Conservation (phyloP, 352 stramenopile genomes). For the Phytophthora pseudosyringae region DNA sequence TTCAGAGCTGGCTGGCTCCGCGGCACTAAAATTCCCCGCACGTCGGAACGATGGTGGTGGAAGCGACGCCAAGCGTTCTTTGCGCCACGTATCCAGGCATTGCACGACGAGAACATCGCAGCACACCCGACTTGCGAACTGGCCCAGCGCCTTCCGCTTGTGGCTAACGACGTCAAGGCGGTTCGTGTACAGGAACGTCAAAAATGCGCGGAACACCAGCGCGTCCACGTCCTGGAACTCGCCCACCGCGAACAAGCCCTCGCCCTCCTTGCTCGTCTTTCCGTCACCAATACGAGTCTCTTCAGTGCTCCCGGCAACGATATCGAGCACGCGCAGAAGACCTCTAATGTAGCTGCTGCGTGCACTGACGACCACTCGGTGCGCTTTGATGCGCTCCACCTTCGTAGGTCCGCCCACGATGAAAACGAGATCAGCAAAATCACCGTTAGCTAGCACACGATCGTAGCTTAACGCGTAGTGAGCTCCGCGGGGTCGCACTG, state of each 20-base stretch:
- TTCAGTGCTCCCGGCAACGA: background rate
- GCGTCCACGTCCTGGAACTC: conserved; percentile 66
- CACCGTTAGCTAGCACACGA: conserved; percentile 46
- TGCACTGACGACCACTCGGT: conserved; percentile 65
- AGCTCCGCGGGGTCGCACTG: conserved; percentile 56
- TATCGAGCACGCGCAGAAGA: conserved; percentile 52
- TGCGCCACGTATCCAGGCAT: conserved; percentile 68
- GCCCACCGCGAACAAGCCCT: conserved; percentile 44
- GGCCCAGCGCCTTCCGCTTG: conserved; percentile 58
- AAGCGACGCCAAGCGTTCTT: conserved; percentile 29
- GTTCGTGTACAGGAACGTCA: conserved; percentile 77
- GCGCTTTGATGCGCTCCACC: conserved; percentile 40
- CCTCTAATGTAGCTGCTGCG: conserved; percentile 67
- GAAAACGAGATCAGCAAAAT: conserved; percentile 71
- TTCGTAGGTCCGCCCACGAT: conserved; percentile 32
- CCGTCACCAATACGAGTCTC: background rate
- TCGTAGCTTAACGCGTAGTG: conserved; percentile 76
- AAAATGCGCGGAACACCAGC: conserved; percentile 67
- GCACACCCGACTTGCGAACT: conserved; percentile 63
- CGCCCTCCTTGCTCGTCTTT: conserved; percentile 6
- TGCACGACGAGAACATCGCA: conserved; percentile 53
- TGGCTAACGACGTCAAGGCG: conserved; percentile 68
- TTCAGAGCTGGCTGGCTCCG: conserved; percentile 30
- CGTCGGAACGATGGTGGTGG: conserved; percentile 29
- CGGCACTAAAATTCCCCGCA: conserved; percentile 18